Base-by-base conservation (phyloP, 2,329 filamentous ascomycete species). In the Neonectria sp. region DNA sequence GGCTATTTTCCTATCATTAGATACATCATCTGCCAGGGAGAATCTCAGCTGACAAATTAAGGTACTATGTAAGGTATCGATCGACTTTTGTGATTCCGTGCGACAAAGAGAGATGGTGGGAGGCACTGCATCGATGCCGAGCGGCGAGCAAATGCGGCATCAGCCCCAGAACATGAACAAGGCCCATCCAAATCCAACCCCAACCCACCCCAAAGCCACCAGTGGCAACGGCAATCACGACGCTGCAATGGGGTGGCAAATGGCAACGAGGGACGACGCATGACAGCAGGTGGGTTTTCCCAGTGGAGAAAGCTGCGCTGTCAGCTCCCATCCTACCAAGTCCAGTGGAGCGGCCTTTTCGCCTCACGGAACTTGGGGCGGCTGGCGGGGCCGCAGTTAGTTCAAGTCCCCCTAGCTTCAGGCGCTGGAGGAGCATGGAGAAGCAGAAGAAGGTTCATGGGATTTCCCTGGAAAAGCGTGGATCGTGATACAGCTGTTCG, bases 231-330 rank as follows among this genome's bases (percentile, higher is more conserved):
- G 31, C 29, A 33, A 29, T 40, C 37, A 17, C 37, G 15, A 40
- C 37, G 37, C 37, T 45, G n/a, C 40, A 12, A 45, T 11, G n/a
- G 40, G 40, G 40, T 40, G 37, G 37, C 37, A 17, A 40, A 43
- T 46, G 13, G 15, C 6, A 35, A 17, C 11, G 17, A 27, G 21
- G n/a, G 11, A 33, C 33, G 55, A 48, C 17, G 55, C 62, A 49
- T 51, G 33, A 43, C 49, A 29, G 62, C 55, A 59, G 53, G 62
- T 59, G 48, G 62, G 37, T n/a, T 40, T 6, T 1, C 8, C 13
- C 49, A 27, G 63, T 66, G 63, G 63, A 58, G 63, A 61, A 53
- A 43, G 58, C 24, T 62, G 63, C 53, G 63, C 63, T 66, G 63
- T 66, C 63, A 66, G 49, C 63, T 57, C 24, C 31, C 27, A 3